Conservation (phyloP, 169 alveolate species). For the Eimeria zaria region DNA sequence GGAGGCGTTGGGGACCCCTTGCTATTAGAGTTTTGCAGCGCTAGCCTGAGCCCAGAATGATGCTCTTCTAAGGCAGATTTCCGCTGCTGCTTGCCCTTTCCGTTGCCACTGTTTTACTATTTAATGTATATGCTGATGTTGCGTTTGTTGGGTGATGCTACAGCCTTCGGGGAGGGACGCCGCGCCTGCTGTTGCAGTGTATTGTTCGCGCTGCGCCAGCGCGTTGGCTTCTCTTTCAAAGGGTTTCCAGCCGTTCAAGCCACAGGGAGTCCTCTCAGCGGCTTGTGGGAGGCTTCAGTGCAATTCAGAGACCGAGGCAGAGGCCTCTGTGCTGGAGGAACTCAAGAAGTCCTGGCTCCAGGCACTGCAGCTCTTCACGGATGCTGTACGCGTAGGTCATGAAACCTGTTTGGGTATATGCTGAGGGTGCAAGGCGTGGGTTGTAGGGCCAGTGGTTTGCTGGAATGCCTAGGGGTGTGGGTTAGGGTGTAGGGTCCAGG, state of each 20-base stretch:
- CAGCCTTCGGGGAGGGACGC: slow-evolving; percentile 33
- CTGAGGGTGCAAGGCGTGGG: background rate
- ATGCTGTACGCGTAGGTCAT: slow-evolving; percentile 38
- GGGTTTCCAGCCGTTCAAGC: slow-evolving; percentile 66
- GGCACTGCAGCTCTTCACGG: slow-evolving; percentile 44
- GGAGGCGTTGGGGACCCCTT: background rate
- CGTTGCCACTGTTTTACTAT: background rate
- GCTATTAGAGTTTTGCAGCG: background rate
- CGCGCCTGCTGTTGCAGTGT: slow-evolving; percentile 11
- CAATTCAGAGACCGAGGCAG: slow-evolving; percentile 18
- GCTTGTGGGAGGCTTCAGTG: background rate
- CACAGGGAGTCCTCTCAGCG: background rate
- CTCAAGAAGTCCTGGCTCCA: slow-evolving; percentile 32
- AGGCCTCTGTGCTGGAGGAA: background rate
- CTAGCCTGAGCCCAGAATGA: background rate
- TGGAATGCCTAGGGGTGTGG: background rate
- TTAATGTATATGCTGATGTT: background rate
- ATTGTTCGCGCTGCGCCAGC: slow-evolving; percentile 59
- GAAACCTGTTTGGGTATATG: background rate
- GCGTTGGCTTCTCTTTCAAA: slow-evolving; percentile 72
- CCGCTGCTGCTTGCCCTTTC: background rate
- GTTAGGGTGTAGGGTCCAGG: background rate
- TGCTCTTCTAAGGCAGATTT: background rate
- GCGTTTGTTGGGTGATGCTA: background rate
- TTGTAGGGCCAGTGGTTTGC: background rate